A percentile compares a stretch with the other conserved stretches of the same genome.
Conservation (phyloP, 2,329 filamentous ascomycete genomes). For the Claviceps monticola region DNA sequence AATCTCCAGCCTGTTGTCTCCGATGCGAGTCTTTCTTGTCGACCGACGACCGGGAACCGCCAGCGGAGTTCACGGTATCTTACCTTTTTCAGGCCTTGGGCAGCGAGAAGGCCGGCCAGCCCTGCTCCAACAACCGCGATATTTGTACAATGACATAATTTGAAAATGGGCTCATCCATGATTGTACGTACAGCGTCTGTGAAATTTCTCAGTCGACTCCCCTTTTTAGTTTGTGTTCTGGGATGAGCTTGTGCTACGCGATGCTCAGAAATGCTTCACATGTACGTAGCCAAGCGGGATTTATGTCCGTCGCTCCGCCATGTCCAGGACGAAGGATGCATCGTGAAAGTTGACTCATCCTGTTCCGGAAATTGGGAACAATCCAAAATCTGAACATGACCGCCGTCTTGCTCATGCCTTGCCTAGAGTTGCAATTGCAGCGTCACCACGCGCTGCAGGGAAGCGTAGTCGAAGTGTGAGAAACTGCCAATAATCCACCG, state of each 20-base stretch:
- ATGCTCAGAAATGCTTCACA: not conserved
- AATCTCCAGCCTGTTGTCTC: not conserved
- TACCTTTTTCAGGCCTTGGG: slow-evolving; percentile 23
- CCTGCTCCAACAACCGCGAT: slow-evolving; percentile 24
- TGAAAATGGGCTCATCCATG: too few relatives aligned
- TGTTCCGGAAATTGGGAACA: too few relatives aligned
- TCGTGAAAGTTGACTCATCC: too few relatives aligned
- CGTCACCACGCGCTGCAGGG: not conserved
- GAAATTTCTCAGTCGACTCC: not conserved
- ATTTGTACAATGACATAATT: slow-evolving; percentile 3
- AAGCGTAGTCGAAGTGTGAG: not conserved
- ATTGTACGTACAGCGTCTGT: too few relatives aligned
- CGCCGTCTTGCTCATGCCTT: not conserved
- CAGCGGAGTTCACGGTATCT: slow-evolving; percentile 2
- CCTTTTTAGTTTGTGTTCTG: not conserved
- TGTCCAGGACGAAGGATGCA: too few relatives aligned
- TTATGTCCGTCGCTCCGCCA: not conserved
- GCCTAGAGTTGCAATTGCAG: not conserved
- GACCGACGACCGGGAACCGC: not conserved
- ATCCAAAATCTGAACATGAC: too few relatives aligned
- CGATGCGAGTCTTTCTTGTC: not conserved
- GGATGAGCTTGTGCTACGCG: not conserved
- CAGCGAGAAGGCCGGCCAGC: slow-evolving; percentile 23
- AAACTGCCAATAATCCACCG: not conserved
- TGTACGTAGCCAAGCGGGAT: not conserved